Conservation (phyloP, 805 yeast genomes). For the Wickerhamiella cacticola region DNA sequence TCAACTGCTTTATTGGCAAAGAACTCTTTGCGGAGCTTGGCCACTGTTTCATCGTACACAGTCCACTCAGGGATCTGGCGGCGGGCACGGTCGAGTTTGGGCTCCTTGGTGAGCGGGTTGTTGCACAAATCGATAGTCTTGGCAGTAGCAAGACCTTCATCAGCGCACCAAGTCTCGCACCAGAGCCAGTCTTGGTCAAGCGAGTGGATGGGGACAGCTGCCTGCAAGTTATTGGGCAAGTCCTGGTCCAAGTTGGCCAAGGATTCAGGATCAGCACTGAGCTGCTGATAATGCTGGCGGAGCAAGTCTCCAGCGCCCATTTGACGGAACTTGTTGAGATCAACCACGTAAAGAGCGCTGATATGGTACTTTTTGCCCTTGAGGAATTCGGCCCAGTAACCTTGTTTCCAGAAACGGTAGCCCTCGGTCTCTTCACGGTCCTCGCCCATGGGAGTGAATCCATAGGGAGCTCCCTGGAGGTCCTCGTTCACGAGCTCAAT, state of each 20-base stretch:
- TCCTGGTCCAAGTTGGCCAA: conserved; percentile 83
- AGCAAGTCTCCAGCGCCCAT: conserved; percentile 65
- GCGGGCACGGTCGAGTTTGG: conserved; percentile 61
- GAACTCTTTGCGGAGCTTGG: conserved; percentile 18
- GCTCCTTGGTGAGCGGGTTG: conserved; percentile 71
- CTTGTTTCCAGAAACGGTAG: conserved; percentile 82
- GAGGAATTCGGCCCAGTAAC: conserved; percentile 69
- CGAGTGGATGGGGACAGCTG: conserved; percentile 51
- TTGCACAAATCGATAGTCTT: conserved; percentile 75
- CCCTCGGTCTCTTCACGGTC: conserved; percentile 72
- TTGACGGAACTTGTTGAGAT: conserved; percentile 52
- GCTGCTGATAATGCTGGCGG: conserved; percentile 71
- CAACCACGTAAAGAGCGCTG: conserved; percentile 75
- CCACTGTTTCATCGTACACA: conserved; percentile 46
- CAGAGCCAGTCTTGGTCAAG: conserved; percentile 78
- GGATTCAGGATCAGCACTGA: conserved; percentile 69
- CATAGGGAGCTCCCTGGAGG: conserved; percentile 72
- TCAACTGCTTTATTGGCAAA: background rate
- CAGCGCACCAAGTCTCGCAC: conserved; percentile 90
- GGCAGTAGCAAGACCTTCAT: conserved; percentile 46
- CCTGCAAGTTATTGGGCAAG: conserved; percentile 78
- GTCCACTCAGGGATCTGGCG: conserved; percentile 73
- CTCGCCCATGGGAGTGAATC: conserved; percentile 78
- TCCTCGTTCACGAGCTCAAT: conserved; percentile 56
- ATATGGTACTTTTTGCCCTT: conserved; percentile 59